A percentile compares a stretch with the other conserved stretches of the same genome.
Evolutionary conservation across 805 yeast species (phyloP).

Genomic region (Cyberlindnera euphorbiiphila): DNA sequence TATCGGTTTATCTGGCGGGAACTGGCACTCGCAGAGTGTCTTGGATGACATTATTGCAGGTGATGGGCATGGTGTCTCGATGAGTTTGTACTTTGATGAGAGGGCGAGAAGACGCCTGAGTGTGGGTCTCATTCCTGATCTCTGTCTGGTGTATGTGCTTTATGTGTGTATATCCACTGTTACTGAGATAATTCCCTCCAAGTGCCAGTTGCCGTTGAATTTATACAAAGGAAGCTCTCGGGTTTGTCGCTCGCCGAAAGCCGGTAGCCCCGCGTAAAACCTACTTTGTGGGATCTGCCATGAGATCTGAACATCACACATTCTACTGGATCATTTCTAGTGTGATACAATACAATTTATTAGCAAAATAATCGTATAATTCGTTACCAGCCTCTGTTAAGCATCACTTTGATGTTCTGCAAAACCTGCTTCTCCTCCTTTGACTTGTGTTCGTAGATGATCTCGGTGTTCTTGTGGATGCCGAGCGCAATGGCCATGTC

Average conservation of each 20-base stretch:
- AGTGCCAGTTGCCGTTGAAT: too few species aligned
- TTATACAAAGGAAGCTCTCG: too few species aligned
- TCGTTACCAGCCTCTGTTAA: conserved; percentile 15
- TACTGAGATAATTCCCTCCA: too few species aligned
- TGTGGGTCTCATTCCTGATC: conserved; percentile 19
- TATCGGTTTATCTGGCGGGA: conserved; percentile 42
- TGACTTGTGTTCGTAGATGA: conserved; percentile 19
- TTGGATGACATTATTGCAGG: conserved; percentile 16
- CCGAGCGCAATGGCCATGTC: conserved; percentile 24
- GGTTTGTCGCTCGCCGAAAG: too few species aligned
- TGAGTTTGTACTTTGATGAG: conserved; percentile 18
- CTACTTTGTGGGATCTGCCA: too few species aligned
- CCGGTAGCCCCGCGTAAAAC: conserved; percentile 6
- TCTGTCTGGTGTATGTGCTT: too few species aligned
- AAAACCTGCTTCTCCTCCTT: conserved; percentile 18
- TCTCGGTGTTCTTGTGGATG: conserved; percentile 22
- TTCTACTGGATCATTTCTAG: too few species aligned
- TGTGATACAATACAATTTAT: too few species aligned
- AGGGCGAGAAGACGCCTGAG: conserved; percentile 8
- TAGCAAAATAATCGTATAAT: neutral
- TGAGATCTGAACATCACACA: too few species aligned
- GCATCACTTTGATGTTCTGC: conserved; percentile 19
- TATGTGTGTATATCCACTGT: neutral
- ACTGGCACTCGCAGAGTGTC: conserved; percentile 47
- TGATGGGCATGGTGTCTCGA: conserved; percentile 15